Base-by-base conservation (phyloP, 306 rosid genomes). In the Trifolium repens region DNA sequence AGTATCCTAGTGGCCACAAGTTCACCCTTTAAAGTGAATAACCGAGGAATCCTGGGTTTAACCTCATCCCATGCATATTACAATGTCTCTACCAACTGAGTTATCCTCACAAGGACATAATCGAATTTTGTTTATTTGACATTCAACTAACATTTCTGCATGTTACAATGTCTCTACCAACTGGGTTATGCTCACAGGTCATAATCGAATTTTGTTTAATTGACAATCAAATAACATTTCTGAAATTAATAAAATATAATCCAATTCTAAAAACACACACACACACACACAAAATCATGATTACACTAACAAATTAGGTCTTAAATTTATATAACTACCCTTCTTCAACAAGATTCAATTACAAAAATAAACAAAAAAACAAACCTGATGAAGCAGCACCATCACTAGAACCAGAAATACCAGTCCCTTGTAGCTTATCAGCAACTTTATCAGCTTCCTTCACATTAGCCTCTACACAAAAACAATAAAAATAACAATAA, bases 341-440 rank as follows among this genome's bases (percentile, higher is more conserved):
- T 30, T 65, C 75, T 43, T 27, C 52, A 79, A 54, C 58, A 34
- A 14, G 72, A 26, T 34, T 9, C 50, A 62, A 59, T 50, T 39
- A 66, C 22, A 78, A 16, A 26, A 70, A 26, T 2, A 4, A 54
- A 22, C 24, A 59, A 6, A 67, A 13, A 13, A 63, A 72, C 14
- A 32, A 1, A 73, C 99, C 99, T 62, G 99, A 92, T 68, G 98
- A 76, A 83, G 97, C 84, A 76, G 96, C 99, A 49, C 89, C 99
- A 81, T 80, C 91, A 26, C 84, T 81, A 43, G 79, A 69, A 19
- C 90, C 85, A 4, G 92, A 81, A 43, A 96, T 83, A 57, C 88
- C 88, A 5, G 91, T 84, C 44, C 81, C 80, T 40, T 96, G 93
- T 57, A 96, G 72, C 88, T 88, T 88, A 4, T 90, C 89, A 46